A percentile compares a stretch with the other conserved stretches of the same genome.
phyloP scores from a whole-genome alignment of 2,329 filamentous ascomycete genomes.

The Epichloe sibirici region DNA sequence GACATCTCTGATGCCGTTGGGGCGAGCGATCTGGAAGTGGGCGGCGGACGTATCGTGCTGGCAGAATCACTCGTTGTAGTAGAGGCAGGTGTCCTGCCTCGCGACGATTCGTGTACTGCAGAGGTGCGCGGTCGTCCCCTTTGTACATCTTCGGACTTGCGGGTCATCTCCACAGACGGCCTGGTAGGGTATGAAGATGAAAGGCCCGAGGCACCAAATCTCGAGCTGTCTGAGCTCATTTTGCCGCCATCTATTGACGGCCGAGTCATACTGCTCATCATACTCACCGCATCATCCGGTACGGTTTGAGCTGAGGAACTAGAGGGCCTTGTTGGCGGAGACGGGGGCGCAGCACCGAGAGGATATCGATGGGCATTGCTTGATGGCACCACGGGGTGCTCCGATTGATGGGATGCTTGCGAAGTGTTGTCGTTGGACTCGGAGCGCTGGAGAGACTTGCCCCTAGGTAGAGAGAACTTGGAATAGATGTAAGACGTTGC shows the following conservation, averaged over 20 bases:
- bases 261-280: slow-evolving; percentile 23
- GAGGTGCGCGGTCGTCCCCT: slow-evolving; percentile 33
- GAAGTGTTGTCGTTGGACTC: slow-evolving; percentile 44
- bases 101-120: slow-evolving; percentile 24
- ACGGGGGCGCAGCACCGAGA: slow-evolving; percentile 45
- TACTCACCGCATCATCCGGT: slow-evolving; percentile 24
- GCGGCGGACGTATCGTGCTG: slow-evolving; percentile 34
- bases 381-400: slow-evolving; percentile 35
- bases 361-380: slow-evolving; percentile 31
- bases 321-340: slow-evolving; percentile 47
- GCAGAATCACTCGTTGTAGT: slow-evolving; percentile 40
- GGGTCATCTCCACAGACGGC: slow-evolving; percentile 31
- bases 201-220: slow-evolving; percentile 25
- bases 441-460: slow-evolving; percentile 62
- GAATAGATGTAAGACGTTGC: slow-evolving; percentile 75
- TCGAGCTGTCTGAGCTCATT: slow-evolving; percentile 32
- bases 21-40: slow-evolving; percentile 32
- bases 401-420: slow-evolving; percentile 48
- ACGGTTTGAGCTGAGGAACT: slow-evolving; percentile 36
- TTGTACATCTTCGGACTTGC: slow-evolving; percentile 35
- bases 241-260: slow-evolving; percentile 40
- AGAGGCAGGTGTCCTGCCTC: slow-evolving; percentile 35
- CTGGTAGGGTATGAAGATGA: slow-evolving; percentile 33
- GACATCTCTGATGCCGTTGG: slow-evolving; percentile 57
- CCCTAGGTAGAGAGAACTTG: slow-evolving; percentile 72